These are phyloP conservation scores for Naganishia sp. DNA, from an alignment of 1,284 basidiomycete species.

Conservation along the genomic window DNA sequence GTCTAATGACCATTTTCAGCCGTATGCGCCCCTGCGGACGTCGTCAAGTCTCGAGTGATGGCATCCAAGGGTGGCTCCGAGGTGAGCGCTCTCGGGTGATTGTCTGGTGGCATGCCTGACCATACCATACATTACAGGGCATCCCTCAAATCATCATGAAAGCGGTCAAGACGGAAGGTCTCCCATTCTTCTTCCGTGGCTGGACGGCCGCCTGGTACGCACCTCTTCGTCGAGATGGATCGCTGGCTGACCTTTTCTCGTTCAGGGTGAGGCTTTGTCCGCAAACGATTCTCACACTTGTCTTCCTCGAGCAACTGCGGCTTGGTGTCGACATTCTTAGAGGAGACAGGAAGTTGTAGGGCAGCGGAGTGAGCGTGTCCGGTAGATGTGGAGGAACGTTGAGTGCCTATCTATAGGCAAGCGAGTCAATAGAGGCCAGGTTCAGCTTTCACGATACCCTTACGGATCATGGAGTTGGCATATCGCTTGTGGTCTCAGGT, in stretches of 20 bases:
- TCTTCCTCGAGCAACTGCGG: conserved; percentile 52
- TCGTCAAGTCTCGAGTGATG: conserved; percentile 59
- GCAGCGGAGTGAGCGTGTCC: too few species aligned
- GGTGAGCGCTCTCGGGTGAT: conserved; percentile 35
- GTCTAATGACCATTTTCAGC: conserved; percentile 33
- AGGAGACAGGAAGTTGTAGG: conserved; percentile 12
- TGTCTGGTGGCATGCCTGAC: conserved; percentile 40
- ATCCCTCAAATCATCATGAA: conserved; percentile 42
- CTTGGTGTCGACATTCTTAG: conserved; percentile 42
- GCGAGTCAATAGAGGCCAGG: too few species aligned
- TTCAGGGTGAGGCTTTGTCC: conserved; percentile 53
- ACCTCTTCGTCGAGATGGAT: conserved; percentile 29
- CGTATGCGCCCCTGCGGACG: conserved; percentile 56
- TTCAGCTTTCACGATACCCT: too few species aligned
- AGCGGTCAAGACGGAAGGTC: conserved; percentile 45
- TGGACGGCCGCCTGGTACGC: conserved; percentile 59
- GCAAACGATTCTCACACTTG: conserved; percentile 55
- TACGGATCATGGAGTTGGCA: too few species aligned
- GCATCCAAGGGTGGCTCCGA: conserved; percentile 41
- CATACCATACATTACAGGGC: conserved; percentile 30
- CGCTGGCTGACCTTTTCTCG: background rate
- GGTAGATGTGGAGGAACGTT: too few species aligned
- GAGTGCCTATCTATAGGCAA: too few species aligned
- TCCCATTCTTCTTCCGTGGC: conserved; percentile 59
- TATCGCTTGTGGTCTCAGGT: too few species aligned